Evolutionary conservation across 148 eudicot species (phyloP).

Genomic region (Chenopodium formosanum): DNA sequence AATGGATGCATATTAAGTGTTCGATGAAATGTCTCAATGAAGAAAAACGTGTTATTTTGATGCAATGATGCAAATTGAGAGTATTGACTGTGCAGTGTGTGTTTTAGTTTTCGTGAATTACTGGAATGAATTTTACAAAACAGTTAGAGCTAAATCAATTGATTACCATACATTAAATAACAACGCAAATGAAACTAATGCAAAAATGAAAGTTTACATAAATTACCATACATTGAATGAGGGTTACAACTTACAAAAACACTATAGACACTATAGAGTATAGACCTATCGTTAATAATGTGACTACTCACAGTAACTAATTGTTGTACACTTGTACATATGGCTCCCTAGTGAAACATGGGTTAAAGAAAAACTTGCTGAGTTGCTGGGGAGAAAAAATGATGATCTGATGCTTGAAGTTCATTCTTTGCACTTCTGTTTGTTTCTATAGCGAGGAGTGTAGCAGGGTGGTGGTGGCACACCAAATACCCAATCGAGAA

Average conservation of each 20-base stretch:
- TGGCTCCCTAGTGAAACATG: constrained; percentile 45
- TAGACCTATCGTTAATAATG: background rate
- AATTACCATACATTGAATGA: background rate
- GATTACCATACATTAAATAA: background rate
- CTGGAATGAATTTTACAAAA: background rate
- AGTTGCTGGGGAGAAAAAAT: background rate
- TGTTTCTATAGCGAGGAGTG: constrained; percentile 51
- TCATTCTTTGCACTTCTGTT: constrained; percentile 9
- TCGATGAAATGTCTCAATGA: background rate
- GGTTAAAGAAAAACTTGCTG: background rate
- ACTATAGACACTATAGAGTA: no score
- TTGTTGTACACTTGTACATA: constrained; percentile 38
- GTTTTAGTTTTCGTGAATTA: background rate
- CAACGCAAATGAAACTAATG: background rate
- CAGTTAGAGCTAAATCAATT: background rate
- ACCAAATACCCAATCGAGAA: constrained; percentile 99
- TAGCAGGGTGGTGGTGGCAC: constrained; percentile 78
- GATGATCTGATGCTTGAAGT: background rate
- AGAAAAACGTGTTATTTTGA: background rate
- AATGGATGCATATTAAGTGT: background rate
- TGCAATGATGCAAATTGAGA: background rate
- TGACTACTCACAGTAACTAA: background rate
- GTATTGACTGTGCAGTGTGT: background rate
- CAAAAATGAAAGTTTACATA: background rate
- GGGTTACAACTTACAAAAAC: background rate